Base-by-base conservation (phyloP, 768 basidiomycete genomes). In the Mycena capillaripes region DNA sequence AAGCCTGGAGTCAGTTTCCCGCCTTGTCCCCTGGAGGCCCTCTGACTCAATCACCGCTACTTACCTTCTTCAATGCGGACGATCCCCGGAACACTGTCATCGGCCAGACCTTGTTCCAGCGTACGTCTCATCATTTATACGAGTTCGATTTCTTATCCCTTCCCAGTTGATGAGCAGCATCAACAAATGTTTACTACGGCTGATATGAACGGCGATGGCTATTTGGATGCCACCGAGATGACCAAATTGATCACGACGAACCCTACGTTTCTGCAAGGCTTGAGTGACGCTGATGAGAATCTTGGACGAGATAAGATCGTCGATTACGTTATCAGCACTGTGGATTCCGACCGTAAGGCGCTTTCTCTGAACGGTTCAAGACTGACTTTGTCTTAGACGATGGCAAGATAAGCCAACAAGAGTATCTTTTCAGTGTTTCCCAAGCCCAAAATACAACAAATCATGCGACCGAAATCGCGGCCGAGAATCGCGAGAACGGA, bases 161-260 rank as follows among this genome's bases (percentile, higher is more conserved):
- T 3, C 23, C 8, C 32, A 66, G 64, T 53, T 52, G 64, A 66
- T 12, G 32, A 21, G 50, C 64, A 66, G 42, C 64, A 66, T 23
- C 30, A 66, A 32, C 36, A 50, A 23, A 66, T 55, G 34, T 66
- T 66, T 50, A 44, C 50, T 25, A 55, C 42, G 32, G 32, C 55
- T 34, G 64, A 66, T 55, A 55, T 55, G 23, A 55, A 66, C 32
- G 64, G 48, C 34, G 64, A 66, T 23, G 64, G 64, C 50, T 66
- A 66, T 36, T 34, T 66, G 48, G 55, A 46, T 17, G 64, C 64
- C 48, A 55, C 55, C 55, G 32, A 53, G 8, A 38, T 30, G 32
- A 30, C 50, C 64, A 66, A 66, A 55, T 36, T 55, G 21, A 17
- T 17, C 27, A 34, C n/a, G 55, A 66, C 32, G 36, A 66, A 53